Percentiles rank a stretch among this genome's conserved stretches.
Conservation (phyloP, 768 basidiomycete species). For the Tricholoma hemisulphureum region DNA sequence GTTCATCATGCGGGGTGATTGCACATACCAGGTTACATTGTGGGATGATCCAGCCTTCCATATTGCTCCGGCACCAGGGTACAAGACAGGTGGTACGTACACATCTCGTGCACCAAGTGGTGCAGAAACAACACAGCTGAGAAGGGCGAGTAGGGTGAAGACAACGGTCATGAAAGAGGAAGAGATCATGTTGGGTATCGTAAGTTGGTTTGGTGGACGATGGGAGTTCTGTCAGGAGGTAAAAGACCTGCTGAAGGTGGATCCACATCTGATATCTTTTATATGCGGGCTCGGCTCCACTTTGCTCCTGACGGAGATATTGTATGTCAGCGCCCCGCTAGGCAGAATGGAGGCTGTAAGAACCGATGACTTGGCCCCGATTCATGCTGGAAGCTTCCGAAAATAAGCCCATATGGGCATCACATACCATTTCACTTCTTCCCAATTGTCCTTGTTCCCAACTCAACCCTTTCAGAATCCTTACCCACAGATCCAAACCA, state of each 20-base stretch:
- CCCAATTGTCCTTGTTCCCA: background rate
- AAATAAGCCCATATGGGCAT: background rate
- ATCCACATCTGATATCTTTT: background rate
- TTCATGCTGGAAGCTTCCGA: background rate
- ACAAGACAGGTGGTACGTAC: conserved; percentile 43
- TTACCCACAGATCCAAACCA: background rate
- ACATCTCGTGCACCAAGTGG: conserved; percentile 45
- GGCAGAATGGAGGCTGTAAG: background rate
- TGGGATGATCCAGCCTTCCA: conserved; percentile 42
- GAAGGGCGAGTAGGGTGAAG: conserved; percentile 16
- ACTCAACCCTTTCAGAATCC: background rate
- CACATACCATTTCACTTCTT: background rate
- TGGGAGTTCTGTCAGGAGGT: background rate
- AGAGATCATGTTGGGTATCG: conserved; percentile 13
- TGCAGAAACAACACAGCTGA: conserved; percentile 29
- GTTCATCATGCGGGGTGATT: background rate
- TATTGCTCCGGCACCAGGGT: conserved; percentile 32
- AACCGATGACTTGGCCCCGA: background rate
- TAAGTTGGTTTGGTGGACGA: background rate
- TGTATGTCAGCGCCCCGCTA: background rate
- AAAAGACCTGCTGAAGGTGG: background rate
- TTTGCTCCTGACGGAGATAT: background rate
- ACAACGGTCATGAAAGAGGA: conserved; percentile 14
- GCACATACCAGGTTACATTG: conserved; percentile 45
- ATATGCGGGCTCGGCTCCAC: background rate